Base-by-base conservation (phyloP, 495 filamentous ascomycete species). In the Penicillium robsamsonii region DNA sequence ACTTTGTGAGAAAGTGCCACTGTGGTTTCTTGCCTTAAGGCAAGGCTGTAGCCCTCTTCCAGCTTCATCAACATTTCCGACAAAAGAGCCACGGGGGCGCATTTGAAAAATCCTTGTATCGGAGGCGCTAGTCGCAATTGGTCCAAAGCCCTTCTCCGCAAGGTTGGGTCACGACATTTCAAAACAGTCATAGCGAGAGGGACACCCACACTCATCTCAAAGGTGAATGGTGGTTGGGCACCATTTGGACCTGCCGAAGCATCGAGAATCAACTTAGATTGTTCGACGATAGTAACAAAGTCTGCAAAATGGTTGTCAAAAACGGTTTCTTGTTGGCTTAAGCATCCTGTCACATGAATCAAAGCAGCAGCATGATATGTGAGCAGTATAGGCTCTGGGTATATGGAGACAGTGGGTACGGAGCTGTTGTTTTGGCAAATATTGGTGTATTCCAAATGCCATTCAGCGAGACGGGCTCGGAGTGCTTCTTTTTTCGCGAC, bases 221-320 rank as follows among this genome's bases (percentile, higher is more conserved):
- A 74, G 17, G 73, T 74, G 33, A 74, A 75, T 0, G 69, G 69
- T n/a, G 68, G 61, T 27, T 64, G 66, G 3, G 59, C 50, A 27
- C 66, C 64, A 45, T 72, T 59, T 1, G 55, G 35, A 40, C 51
- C 46, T 0, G 35, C 42, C 13, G 61, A 65, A 5, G 44, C 31
- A 17, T 60, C 37, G 2, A 74, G 52, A 22, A 53, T 53, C 11
- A 64, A 53, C 9, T 38, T 31, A 10, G 63, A 53, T 11, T 74
- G 62, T 13, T 74, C 65, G 12, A 76, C 51, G 8, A 76, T 71
- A 8, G 25, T 58, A 17, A 56, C 57, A n/a, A 74, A 76, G 2
- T 68, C 56, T 9, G 30, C 40, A 5, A 64, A n/a, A 46, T 65
- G 63, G 11, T 29, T 22, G 43, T 77, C 74, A 2, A 55, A 64